Evolutionary conservation across 768 basidiomycete genomes (phyloP).

Genomic region (Amanita fuliginea): DNA sequence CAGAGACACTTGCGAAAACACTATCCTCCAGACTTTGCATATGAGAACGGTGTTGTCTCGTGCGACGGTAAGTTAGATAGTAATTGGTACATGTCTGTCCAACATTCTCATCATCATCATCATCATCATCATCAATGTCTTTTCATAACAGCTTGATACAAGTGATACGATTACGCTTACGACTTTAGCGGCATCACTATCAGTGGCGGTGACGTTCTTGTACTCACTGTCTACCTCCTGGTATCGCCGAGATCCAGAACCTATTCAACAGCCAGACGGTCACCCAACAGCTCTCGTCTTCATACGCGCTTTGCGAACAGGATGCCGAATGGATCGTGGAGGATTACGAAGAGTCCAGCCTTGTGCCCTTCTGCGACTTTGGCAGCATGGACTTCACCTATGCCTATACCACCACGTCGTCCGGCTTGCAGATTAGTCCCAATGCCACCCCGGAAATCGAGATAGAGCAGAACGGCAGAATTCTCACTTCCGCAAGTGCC

Average conservation of each 20-base stretch:
- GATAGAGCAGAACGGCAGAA: not conserved
- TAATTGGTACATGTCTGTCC: too few species aligned
- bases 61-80: not conserved
- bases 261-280: slow-evolving; percentile 2
- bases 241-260: not conserved
- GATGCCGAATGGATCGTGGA: slow-evolving; percentile 23
- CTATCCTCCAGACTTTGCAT: slow-evolving; percentile 25
- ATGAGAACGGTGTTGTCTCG: slow-evolving; percentile 1
- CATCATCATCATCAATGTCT: too few species aligned
- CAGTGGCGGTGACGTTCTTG: not conserved
- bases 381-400: not conserved
- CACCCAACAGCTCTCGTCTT: slow-evolving; percentile 18
- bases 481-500: not conserved
- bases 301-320: slow-evolving; percentile 10
- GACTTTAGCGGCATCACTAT: not conserved
- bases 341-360: slow-evolving; percentile 17
- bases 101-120: not conserved
- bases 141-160: not conserved
- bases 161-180: not conserved
- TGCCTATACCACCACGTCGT: not conserved
- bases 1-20: slow-evolving; percentile 22
- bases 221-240: not conserved
- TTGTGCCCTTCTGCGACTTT: not conserved
- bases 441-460: not conserved
- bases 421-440: not conserved